Evolutionary conservation across 163 green algal genomes (phyloP).

Genomic region (Scenedesmus sp.): DNA sequence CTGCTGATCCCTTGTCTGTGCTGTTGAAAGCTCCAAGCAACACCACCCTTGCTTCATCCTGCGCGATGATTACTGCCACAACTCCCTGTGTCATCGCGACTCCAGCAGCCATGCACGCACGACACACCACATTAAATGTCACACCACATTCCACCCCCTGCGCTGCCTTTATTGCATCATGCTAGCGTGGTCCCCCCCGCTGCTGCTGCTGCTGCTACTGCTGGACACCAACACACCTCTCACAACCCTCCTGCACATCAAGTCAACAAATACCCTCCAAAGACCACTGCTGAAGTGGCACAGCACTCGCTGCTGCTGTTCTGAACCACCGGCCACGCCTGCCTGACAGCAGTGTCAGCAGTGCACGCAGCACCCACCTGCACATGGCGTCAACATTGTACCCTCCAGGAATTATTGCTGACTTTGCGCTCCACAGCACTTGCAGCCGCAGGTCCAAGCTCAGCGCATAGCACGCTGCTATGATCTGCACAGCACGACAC

Average conservation of each 20-base stretch:
- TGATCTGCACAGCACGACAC: conserved; percentile 48
- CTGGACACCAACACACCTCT: background rate
- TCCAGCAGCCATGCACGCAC: no score
- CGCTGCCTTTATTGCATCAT: no score
- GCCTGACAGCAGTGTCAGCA: background rate
- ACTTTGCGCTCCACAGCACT: conserved; percentile 49
- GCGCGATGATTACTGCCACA: no score
- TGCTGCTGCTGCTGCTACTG: background rate
- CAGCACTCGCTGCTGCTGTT: background rate
- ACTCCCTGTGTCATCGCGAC: no score
- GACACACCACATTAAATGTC: no score
- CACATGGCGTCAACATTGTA: conserved; percentile 33
- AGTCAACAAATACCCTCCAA: background rate
- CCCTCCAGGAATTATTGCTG: conserved; percentile 27
- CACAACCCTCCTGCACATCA: background rate
- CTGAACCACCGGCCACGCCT: no score
- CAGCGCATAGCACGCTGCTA: conserved; percentile 56
- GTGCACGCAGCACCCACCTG: background rate
- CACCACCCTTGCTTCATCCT: background rate
- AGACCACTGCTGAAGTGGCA: background rate
- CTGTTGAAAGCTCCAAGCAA: no score
- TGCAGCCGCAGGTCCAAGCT: conserved; percentile 64
- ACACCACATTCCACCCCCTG: no score
- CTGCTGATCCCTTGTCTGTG: no score
- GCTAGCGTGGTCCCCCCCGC: background rate